Conservation (phyloP, 306 rosid genomes). For the Oemleria cerasiformis region DNA sequence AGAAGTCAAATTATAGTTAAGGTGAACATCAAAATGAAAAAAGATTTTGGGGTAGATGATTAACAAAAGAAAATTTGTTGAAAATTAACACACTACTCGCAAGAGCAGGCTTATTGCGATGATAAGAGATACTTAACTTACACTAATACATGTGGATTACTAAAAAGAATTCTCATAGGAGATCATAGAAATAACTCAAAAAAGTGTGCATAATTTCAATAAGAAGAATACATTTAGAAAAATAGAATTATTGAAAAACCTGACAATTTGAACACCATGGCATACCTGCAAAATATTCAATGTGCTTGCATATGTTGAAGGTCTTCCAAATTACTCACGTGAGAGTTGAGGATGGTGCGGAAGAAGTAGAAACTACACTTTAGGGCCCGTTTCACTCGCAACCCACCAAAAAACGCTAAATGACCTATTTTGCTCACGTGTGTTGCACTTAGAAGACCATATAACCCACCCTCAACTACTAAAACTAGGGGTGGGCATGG, state of each 20-base stretch:
- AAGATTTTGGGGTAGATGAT: neutral
- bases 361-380: no score
- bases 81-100: neutral
- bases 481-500: no score
- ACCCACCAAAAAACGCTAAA: no score
- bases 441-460: no score
- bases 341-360: no score
- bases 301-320: no score
- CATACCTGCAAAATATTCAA: no score
- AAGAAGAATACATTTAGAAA: conserved; percentile 4
- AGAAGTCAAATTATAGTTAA: conserved; percentile 3
- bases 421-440: no score
- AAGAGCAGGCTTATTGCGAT: neutral
- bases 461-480: neutral
- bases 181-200: neutral
- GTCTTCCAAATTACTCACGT: no score
- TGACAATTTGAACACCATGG: no score
- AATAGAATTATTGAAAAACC: neutral
- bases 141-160: neutral
- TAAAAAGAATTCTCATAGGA: neutral
- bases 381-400: no score
- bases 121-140: no score
- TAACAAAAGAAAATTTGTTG: neutral
- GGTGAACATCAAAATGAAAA: neutral
- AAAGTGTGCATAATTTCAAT: neutral